Conservation (phyloP, 768 basidiomycete species). For the Tricholoma terreum region DNA sequence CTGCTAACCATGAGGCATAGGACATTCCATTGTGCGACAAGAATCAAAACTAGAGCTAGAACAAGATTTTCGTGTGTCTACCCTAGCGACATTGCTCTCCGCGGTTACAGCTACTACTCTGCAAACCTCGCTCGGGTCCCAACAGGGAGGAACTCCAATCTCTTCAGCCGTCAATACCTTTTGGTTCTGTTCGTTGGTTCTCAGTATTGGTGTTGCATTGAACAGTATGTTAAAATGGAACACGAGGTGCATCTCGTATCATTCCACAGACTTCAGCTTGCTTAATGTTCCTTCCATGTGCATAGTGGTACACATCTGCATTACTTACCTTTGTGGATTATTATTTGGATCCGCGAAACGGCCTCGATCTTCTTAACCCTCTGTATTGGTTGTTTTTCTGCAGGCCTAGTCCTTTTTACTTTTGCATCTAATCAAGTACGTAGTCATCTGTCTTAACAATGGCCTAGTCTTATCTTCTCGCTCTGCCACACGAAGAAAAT, state of each 20-base stretch:
- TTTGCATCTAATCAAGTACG: constrained; percentile 5
- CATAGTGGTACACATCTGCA: constrained; percentile 4
- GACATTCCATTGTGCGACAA: constrained; percentile 9
- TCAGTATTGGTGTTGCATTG: no score
- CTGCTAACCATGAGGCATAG: background rate
- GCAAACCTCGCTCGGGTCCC: no score
- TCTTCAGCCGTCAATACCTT: constrained; percentile 10
- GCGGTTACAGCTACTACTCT: constrained; percentile 18
- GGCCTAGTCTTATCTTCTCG: no score
- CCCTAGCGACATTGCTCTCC: constrained; percentile 21
- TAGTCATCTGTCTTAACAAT: background rate
- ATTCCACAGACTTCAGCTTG: background rate
- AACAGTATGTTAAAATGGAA: constrained; percentile 19
- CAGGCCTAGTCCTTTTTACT: constrained; percentile 8
- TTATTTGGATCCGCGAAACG: constrained; percentile 9
- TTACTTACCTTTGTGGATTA: constrained; percentile 4
- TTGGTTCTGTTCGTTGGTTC: no score
- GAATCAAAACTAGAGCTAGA: constrained; percentile 9
- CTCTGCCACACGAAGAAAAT: no score
- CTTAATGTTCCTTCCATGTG: background rate
- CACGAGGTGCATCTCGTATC: constrained; percentile 5
- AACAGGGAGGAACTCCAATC: background rate
- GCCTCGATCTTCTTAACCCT: constrained; percentile 6
- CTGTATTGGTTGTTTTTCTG: constrained; percentile 5
- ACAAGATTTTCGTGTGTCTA: constrained; percentile 9